Base-by-base conservation (phyloP, 805 yeast species). In the Ogataea trehalophila region DNA sequence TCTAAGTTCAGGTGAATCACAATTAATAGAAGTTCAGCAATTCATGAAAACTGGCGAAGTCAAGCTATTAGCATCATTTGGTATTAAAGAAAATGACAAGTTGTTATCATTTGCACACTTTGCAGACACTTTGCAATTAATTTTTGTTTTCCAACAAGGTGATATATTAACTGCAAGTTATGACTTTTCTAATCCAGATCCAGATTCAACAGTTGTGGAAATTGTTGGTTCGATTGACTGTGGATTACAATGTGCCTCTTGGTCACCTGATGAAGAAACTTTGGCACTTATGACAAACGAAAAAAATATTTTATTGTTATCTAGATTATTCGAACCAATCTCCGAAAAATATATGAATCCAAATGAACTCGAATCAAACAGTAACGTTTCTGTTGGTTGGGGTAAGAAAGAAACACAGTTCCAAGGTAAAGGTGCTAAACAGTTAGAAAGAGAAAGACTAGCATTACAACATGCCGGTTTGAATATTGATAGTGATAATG, bases 311-410 rank as follows among this genome's bases (percentile, higher is more conserved):
- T 68, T 88, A 0, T 59, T 91, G 20, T 72, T 94, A 45, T 84
- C 91, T 36, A 76, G 95, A 53, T 69, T 76, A 39, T 86, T 90
- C 53, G 97, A 92, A 54, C 87, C 91, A 1, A 74, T 92, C 22
- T 69, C 79, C 11, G 97, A 92, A 59, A 74, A 73, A 47, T 64
- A 67, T 31, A 66, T 90, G 50, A 66, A 74, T 41, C 69, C 77
- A 0, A 76, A 74, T 8, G 99, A 94, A 62, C 72, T 91, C 41
- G 63, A 69, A 33, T 68, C 79, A 43, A 83, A 90, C 2, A 83
- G 82, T 55, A 96, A 94, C 61, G 97, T 94, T 35, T 84, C 92
- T 26, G 97, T 94, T 39, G 99, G 99, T 23, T 94, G 99, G 99
- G 99, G 99, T 61, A 87, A 85, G 52, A 83, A 85, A 56, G 98